Conservation (phyloP, 352 stramenopile species). For the Halophytophthora batemanensis region DNA sequence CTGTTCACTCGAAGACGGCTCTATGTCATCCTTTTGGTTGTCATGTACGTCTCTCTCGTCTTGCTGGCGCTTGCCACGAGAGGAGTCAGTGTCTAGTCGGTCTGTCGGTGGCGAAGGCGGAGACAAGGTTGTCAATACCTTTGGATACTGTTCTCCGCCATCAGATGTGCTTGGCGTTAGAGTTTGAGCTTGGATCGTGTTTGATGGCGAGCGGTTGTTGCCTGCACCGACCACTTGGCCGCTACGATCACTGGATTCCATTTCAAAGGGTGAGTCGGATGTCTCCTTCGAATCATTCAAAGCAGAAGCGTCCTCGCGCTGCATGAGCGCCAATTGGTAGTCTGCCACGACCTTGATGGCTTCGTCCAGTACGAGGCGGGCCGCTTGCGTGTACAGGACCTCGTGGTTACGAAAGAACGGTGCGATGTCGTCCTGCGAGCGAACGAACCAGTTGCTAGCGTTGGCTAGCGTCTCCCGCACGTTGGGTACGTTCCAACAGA, state of each 20-base stretch:
- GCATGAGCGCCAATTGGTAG: slow-evolving; percentile 58
- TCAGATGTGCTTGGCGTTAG: not conserved
- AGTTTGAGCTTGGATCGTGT: not conserved
- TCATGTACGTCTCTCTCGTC: not conserved
- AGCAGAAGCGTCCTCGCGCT: not conserved
- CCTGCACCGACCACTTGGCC: not conserved
- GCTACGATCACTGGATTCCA: not conserved
- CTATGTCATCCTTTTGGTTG: slow-evolving; percentile 1
- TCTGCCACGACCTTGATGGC: slow-evolving; percentile 46
- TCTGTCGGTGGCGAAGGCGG: not conserved
- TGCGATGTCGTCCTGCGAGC: slow-evolving; percentile 52
- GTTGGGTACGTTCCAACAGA: slow-evolving; percentile 64
- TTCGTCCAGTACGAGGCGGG: slow-evolving; percentile 39
- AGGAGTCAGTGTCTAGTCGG: not conserved
- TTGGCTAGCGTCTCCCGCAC: slow-evolving; percentile 55
- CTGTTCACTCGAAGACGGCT: not conserved
- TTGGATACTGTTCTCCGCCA: not conserved
- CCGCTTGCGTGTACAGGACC: slow-evolving; percentile 22
- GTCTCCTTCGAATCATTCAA: not conserved
- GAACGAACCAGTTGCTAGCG: slow-evolving; percentile 69
- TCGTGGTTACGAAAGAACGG: slow-evolving; percentile 53
- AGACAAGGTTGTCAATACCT: not conserved
- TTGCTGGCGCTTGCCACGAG: not conserved
- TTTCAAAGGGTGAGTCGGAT: not conserved
- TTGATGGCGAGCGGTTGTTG: not conserved